Evolutionary conservation across 352 stramenopile genomes (phyloP), one percentile per base, ranked within the genome.

Genomic region (Phytophthora ramorum): DNA sequence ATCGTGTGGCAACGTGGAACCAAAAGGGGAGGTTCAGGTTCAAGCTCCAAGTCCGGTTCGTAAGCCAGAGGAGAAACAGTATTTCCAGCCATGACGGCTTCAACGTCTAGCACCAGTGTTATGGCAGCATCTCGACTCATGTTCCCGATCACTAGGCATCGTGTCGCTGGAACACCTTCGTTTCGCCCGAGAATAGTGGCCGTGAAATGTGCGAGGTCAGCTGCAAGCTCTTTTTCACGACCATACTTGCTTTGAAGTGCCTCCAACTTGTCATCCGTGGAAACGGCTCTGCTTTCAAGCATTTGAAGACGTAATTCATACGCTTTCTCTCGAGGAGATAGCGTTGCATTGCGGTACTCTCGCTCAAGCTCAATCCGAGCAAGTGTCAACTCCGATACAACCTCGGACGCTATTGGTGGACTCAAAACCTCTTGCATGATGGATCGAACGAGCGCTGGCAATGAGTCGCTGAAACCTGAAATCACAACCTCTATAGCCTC

Each of bases 401-500:
- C 58, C 6, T 67, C 54, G 12, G 38, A 89, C 56, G n/a, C 54
- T 34, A 8, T 75, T 55, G 52, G 44, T 19, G 66, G 53, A 35
- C 52, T 32, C 12, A 89, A 46, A 28, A 96, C 46, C 17, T 81
- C 69, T 10, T 63, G 19, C 14, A 90, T 70, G 0, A 95, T 75
- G 7, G 71, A 67, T 24, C 58, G 56, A 12, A 90, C 76, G 24
- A 96, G 73, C n/a, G 60, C 66, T 19, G 75, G 75, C 8, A 93
- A 58, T 30, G 79, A 86, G 59, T 95, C 83, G 53, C 75, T 94
- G 52, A 94, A 96, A 3, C 88, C 88, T 5, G 74, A 68, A 47
- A 92, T 78, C 16, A 83, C 80, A 8, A 83, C 50, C 34, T 95
- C 85, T 41, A 96, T 76, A 62, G 86, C 81, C 17, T 85, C 63